phyloP scores from a whole-genome alignment of 2,329 filamentous ascomycete species.

The Neoarthrinium moseri region DNA sequence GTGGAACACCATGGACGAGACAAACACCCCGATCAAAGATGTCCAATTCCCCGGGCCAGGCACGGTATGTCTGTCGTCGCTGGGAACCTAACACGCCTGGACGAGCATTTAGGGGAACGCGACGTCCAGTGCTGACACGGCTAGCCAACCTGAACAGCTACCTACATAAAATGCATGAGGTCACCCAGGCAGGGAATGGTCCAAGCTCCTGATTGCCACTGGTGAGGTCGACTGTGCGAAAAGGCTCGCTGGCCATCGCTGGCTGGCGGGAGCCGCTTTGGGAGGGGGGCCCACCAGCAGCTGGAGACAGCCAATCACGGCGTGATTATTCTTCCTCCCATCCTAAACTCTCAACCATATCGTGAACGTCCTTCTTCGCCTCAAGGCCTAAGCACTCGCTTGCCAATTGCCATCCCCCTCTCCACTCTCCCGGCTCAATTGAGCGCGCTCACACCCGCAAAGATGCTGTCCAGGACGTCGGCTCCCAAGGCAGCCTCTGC shows the following conservation, averaged over 20 bases:
- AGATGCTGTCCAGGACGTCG: slow-evolving; percentile 43
- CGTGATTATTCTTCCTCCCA: slow-evolving; percentile 8
- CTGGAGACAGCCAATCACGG: slow-evolving; percentile 11
- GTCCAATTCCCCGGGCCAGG: too few relatives aligned
- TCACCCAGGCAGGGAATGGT: slow-evolving; percentile 11
- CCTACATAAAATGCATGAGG: slow-evolving; percentile 11
- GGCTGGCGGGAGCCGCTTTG: too few relatives aligned
- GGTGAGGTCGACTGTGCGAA: not conserved
- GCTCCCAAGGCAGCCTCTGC: slow-evolving; percentile 38
- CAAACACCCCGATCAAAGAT: too few relatives aligned
- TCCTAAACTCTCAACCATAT: slow-evolving; percentile 3
- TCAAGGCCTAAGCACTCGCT: slow-evolving; percentile 9
- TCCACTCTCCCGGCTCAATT: slow-evolving; percentile 32
- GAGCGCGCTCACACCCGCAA: slow-evolving; percentile 30
- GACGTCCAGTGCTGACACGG: not conserved
- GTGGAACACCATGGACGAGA: too few relatives aligned
- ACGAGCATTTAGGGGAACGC: not conserved
- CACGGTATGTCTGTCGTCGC: too few relatives aligned
- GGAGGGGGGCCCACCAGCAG: slow-evolving; percentile 8
- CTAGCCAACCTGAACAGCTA: not conserved
- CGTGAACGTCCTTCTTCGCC: not conserved
- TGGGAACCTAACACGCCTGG: too few relatives aligned
- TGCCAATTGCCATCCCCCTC: slow-evolving; percentile 29
- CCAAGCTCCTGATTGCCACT: slow-evolving; percentile 9
- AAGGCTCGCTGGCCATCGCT: too few relatives aligned